Conservation (phyloP, 257 asterid species). For the Avicennia marina region DNA sequence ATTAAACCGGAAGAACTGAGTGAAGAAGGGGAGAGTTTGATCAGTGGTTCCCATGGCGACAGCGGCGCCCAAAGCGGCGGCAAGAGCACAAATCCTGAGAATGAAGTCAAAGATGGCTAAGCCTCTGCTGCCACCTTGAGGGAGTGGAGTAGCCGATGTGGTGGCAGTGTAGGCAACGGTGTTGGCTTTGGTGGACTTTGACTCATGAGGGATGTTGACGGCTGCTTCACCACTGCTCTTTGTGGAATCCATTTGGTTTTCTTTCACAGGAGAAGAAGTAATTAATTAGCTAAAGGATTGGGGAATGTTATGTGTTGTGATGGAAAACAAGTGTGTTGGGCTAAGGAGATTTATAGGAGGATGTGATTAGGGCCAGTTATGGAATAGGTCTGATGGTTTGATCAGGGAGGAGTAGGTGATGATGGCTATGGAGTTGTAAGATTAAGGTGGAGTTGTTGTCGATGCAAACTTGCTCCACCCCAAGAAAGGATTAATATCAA, state of each 20-base stretch:
- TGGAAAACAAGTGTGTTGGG: no score
- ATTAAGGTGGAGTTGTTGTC: no score
- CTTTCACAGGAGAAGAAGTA: no score
- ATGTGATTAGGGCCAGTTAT: no score
- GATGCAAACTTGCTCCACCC: no score
- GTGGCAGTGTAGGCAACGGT: slow-evolving; percentile 12
- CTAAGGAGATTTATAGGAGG: no score
- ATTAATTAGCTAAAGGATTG: no score
- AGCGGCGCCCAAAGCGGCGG: slow-evolving; percentile 38
- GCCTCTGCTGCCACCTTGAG: slow-evolving; percentile 29
- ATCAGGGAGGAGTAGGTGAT: no score
- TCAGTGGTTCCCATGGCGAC: slow-evolving; percentile 49
- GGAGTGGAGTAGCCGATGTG: slow-evolving; percentile 14
- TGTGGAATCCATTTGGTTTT: not conserved
- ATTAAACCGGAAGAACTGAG: slow-evolving; percentile 48
- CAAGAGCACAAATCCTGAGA: slow-evolving; percentile 30
- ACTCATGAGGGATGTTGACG: slow-evolving; percentile 21
- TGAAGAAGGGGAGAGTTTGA: slow-evolving; percentile 46
- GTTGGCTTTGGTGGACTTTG: slow-evolving; percentile 25
- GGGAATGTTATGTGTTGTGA: no score
- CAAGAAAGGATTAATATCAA: no score
- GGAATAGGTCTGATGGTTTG: no score
- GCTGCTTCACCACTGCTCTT: slow-evolving; percentile 20
- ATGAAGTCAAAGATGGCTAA: slow-evolving; percentile 38
- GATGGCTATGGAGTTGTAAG: no score